Percentiles rank a stretch among this genome's conserved stretches.
Conservation (phyloP, 164 flowering plant genomes). For the Stephania cephalantha region DNA sequence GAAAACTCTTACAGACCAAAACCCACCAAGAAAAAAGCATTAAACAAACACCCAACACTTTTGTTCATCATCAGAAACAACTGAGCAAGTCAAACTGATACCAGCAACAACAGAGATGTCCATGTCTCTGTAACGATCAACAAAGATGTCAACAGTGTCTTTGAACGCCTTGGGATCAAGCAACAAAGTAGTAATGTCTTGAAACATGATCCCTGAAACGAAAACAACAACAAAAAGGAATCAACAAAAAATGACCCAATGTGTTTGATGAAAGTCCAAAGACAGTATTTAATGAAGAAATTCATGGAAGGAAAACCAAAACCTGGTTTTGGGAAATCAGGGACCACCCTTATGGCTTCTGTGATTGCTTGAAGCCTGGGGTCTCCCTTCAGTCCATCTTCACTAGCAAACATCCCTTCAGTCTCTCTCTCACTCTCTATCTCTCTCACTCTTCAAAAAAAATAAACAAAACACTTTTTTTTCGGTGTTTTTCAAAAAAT, state of each 20-base stretch:
- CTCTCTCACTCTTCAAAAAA: not conserved
- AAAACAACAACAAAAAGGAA: not conserved
- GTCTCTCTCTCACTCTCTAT: not conserved
- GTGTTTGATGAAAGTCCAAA: slow-evolving; percentile 10
- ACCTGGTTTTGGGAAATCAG: slow-evolving; percentile 45
- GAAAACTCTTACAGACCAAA: not conserved
- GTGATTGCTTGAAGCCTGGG: slow-evolving; percentile 14
- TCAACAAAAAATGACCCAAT: not conserved
- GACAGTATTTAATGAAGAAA: not conserved
- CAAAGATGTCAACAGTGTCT: slow-evolving; percentile 76
- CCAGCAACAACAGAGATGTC: slow-evolving; percentile 89
- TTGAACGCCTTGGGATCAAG: slow-evolving; percentile 75
- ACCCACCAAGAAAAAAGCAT: not conserved
- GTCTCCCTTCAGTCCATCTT: slow-evolving; percentile 14
- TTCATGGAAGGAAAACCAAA: slow-evolving; percentile 13
- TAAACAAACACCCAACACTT: too few species aligned
- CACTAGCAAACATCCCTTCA: slow-evolving; percentile 12
- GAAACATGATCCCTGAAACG: slow-evolving; percentile 82
- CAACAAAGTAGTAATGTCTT: slow-evolving; percentile 83
- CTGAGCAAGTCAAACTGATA: slow-evolving; percentile 13
- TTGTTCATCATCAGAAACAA: not conserved
- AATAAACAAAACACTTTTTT: too few species aligned
- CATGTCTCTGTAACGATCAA: slow-evolving; percentile 79
- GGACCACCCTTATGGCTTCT: slow-evolving; percentile 13
- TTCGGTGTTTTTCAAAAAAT: not conserved